phyloP scores from a whole-genome alignment of 2,329 filamentous ascomycete genomes.

The Ophiostoma quercus region DNA sequence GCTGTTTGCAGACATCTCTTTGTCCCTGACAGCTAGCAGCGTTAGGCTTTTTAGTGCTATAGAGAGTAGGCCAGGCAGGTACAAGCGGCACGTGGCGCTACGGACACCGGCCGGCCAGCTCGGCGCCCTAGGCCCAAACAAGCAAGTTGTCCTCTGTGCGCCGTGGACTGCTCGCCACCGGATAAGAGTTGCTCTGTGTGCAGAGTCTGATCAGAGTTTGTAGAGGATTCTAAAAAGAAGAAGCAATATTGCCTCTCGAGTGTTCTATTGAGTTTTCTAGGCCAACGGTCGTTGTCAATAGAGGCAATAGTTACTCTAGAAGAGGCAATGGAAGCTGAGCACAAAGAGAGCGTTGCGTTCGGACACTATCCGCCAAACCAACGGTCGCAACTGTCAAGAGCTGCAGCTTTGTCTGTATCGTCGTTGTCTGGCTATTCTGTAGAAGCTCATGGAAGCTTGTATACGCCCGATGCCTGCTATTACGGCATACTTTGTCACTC shows the following conservation, averaged over 20 bases:
- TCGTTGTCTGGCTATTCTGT: background rate
- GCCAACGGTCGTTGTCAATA: background rate
- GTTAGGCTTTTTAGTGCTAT: background rate
- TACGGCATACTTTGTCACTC: background rate
- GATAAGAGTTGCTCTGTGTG: background rate
- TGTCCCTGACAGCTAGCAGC: background rate
- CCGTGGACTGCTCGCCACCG: background rate
- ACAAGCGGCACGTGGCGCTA: slow-evolving; percentile 16
- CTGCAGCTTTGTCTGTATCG: too few species aligned
- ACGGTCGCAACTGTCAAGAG: background rate
- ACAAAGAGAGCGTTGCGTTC: background rate
- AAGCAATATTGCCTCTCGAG: background rate
- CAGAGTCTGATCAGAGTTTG: background rate
- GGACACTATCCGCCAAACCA: background rate
- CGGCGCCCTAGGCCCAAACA: slow-evolving; percentile 11
- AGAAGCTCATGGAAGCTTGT: background rate
- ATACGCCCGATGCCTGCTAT: too few species aligned
- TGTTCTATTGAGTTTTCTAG: background rate
- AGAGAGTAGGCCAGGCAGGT: background rate
- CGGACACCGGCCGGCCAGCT: slow-evolving; percentile 9
- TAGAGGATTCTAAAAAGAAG: too few species aligned
- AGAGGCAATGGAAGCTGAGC: background rate
- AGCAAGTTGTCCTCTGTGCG: background rate
- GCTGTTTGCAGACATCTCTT: background rate
- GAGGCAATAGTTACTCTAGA: background rate